Percentiles rank a stretch among this genome's conserved stretches.
These are phyloP conservation scores for Hemisphaericaspora xylofermentans DNA, from an alignment of 1,139 yeast species.

Conservation along the genomic window DNA sequence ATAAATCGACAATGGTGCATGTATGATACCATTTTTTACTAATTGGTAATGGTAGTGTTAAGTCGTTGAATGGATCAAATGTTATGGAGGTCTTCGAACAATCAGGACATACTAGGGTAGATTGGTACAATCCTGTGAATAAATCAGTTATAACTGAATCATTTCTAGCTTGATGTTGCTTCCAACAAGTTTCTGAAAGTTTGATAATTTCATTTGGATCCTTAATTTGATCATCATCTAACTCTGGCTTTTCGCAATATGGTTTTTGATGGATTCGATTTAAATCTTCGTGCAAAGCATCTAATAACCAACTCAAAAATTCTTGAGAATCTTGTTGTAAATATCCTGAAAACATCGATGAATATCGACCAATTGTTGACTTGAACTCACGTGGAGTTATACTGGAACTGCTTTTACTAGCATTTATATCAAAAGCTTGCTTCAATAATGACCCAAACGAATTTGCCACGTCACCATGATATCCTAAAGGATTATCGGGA, in stretches of 20 bases:
- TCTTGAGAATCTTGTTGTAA: slow-evolving; percentile 97
- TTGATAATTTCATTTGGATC: slow-evolving; percentile 54
- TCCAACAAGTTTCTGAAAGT: slow-evolving; percentile 80
- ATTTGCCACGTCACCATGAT: slow-evolving; percentile 74
- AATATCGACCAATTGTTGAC: slow-evolving; percentile 72
- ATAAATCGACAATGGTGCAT: slow-evolving; percentile 60
- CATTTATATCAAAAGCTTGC: slow-evolving; percentile 46
- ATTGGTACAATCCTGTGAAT: slow-evolving; percentile 87
- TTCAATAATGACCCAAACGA: slow-evolving; percentile 69
- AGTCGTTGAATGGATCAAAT: slow-evolving; percentile 90
- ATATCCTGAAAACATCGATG: slow-evolving; percentile 82
- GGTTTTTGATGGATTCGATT: slow-evolving; percentile 83
- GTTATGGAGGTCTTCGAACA: slow-evolving; percentile 83
- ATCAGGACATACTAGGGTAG: slow-evolving; percentile 84
- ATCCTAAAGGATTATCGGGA: slow-evolving; percentile 72
- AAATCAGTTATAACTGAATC: slow-evolving; percentile 83
- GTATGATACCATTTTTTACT: slow-evolving; percentile 71
- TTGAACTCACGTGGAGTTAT: slow-evolving; percentile 77
- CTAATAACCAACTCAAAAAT: slow-evolving; percentile 82
- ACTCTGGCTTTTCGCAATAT: slow-evolving; percentile 84
- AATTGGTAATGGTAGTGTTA: slow-evolving; percentile 86
- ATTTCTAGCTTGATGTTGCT: slow-evolving; percentile 73
- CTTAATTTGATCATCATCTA: slow-evolving; percentile 57
- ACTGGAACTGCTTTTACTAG: slow-evolving; percentile 13
- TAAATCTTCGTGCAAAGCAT: slow-evolving; percentile 91